Evolutionary conservation across 2,329 filamentous ascomycete genomes (phyloP).

Genomic region (Drechslerella dactyloides): DNA sequence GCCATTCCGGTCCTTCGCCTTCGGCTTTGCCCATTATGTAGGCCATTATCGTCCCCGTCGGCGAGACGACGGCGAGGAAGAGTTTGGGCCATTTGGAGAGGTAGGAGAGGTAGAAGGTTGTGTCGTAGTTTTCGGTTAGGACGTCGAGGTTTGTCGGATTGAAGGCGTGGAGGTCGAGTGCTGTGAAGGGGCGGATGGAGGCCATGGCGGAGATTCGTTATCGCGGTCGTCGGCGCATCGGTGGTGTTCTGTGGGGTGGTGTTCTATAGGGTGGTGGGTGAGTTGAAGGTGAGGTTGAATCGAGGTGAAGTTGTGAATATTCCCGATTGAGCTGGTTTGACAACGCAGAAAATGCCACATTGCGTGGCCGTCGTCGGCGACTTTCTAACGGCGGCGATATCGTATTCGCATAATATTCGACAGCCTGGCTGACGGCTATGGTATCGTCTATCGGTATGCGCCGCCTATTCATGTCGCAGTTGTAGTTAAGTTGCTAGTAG

Average conservation of each 20-base stretch:
- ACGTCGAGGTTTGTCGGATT: constrained; percentile 95
- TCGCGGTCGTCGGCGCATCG: constrained; percentile 31
- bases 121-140: constrained; percentile 96
- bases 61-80: constrained; percentile 88
- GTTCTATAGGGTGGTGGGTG: too few relatives aligned
- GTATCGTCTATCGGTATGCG: too few relatives aligned
- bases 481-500: too few relatives aligned
- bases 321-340: constrained; percentile 5
- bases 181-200: constrained; percentile 82
- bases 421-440: too few relatives aligned
- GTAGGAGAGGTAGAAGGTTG: constrained; percentile 94
- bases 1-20: constrained; percentile 66
- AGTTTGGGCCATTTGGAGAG: constrained; percentile 93
- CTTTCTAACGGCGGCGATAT: too few relatives aligned
- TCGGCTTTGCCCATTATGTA: constrained; percentile 91
- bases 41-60: constrained; percentile 84
- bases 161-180: constrained; percentile 83
- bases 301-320: neutral
- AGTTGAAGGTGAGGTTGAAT: too few relatives aligned
- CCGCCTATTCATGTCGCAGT: too few relatives aligned
- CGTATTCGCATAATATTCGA: too few relatives aligned
- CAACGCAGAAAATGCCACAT: constrained; percentile 42
- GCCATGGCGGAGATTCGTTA: constrained; percentile 75
- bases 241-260: constrained; percentile 7
- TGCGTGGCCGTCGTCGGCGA: too few relatives aligned